A percentile compares a stretch with the other conserved stretches of the same genome.
Conservation (phyloP, 805 yeast genomes). For the Saturnispora zaruensis region DNA sequence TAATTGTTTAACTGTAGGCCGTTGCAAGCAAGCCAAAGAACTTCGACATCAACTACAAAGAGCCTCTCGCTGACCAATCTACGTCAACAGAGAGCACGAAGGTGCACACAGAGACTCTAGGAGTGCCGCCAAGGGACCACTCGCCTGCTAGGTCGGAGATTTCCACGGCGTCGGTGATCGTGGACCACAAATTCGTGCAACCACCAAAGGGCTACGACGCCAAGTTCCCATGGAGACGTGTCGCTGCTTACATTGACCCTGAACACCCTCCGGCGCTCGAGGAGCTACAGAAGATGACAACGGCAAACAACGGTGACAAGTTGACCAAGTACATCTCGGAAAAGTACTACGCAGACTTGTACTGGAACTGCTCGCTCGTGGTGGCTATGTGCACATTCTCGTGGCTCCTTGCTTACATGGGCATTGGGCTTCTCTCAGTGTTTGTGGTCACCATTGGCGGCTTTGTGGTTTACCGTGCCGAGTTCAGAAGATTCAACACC, state of each 20-base stretch:
- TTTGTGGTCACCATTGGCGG: constrained; percentile 51
- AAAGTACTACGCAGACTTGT: constrained; percentile 63
- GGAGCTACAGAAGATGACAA: constrained; percentile 13
- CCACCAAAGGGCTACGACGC: constrained; percentile 9
- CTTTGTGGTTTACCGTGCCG: constrained; percentile 60
- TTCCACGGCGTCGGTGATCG: constrained; percentile 1
- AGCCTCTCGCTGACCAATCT: background rate
- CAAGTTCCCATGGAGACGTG: constrained; percentile 29
- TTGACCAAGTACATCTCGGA: constrained; percentile 57
- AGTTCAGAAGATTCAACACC: constrained; percentile 67
- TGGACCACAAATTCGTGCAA: constrained; percentile 8
- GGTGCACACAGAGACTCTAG: background rate
- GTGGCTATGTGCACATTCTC: constrained; percentile 66
- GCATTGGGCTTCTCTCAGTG: constrained; percentile 58
- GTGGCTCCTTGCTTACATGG: constrained; percentile 55
- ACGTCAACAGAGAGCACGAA: background rate
- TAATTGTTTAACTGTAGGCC: background rate
- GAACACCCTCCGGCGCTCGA: constrained; percentile 17
- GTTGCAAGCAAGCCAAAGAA: background rate
- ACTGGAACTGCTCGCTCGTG: constrained; percentile 56
- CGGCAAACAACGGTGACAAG: constrained; percentile 21
- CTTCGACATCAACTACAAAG: background rate
- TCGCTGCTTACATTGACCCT: constrained; percentile 28
- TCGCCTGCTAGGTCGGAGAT: background rate
- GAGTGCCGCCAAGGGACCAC: background rate